Percentiles rank a stretch among this genome's conserved stretches.
Evolutionary conservation across 2,329 filamentous ascomycete genomes (phyloP).

Genomic region (Xylaria sp.): DNA sequence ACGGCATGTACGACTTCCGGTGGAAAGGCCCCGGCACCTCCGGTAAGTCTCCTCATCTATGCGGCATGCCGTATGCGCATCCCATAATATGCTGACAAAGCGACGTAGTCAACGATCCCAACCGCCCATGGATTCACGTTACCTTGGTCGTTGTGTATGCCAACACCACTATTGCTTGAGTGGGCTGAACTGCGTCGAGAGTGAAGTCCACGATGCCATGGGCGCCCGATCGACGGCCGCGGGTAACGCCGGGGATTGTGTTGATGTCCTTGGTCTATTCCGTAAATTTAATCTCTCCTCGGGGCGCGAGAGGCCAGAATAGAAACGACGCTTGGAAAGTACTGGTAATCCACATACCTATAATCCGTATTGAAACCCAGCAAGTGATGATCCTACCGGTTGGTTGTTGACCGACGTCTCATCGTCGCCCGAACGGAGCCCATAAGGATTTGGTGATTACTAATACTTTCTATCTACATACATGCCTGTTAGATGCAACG

Average conservation of each 20-base stretch:
- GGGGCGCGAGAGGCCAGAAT: no score
- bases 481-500: no score
- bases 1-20: slow-evolving; percentile 38
- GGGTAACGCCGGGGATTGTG: background rate
- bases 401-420: no score
- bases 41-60: slow-evolving; percentile 25
- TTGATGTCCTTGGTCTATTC: no score
- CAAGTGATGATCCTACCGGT: no score
- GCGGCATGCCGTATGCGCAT: background rate
- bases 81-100: slow-evolving; percentile 1
- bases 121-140: slow-evolving; percentile 19
- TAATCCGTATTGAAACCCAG: no score
- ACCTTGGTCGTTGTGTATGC: slow-evolving; percentile 15
- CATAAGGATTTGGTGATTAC: no score
- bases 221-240: background rate
- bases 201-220: background rate
- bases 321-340: no score
- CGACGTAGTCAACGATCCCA: slow-evolving; percentile 16
- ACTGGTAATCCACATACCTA: no score
- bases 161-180: background rate
- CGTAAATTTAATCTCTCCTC: no score
- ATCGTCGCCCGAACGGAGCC: no score
- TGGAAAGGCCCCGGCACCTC: slow-evolving; percentile 38
- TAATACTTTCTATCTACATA: no score
- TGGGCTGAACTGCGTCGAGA: background rate